Conservation (phyloP, 495 filamentous ascomycete species). For the Penicillium paradoxum region DNA sequence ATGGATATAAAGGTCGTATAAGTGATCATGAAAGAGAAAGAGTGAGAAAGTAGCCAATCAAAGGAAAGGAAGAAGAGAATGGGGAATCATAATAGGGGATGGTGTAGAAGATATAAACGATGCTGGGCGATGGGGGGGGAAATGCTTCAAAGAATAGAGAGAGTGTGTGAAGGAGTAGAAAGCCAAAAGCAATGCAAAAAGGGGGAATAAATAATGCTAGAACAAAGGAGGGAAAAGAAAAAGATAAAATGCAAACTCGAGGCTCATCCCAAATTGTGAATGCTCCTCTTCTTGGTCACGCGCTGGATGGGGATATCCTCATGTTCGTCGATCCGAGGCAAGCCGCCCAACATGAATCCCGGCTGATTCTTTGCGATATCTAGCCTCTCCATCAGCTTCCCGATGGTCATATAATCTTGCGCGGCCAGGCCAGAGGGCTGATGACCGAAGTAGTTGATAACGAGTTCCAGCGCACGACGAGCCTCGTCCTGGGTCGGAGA, state of each 20-base stretch:
- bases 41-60: background rate
- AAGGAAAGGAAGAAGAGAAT: background rate
- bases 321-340: slow-evolving; percentile 59
- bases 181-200: background rate
- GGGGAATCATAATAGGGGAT: background rate
- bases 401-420: slow-evolving; percentile 77
- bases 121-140: background rate
- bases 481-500: slow-evolving; percentile 90
- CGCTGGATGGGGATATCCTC: slow-evolving; percentile 29
- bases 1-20: background rate
- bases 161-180: background rate
- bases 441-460: slow-evolving; percentile 78
- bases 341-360: slow-evolving; percentile 57
- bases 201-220: slow-evolving; percentile 8
- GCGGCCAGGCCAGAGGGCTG: slow-evolving; percentile 64
- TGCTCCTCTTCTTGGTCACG: slow-evolving; percentile 51
- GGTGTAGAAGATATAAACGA: background rate
- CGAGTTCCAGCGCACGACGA: slow-evolving; percentile 72
- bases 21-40: background rate
- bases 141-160: background rate
- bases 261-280: slow-evolving; percentile 37
- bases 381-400: slow-evolving; percentile 85
- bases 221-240: background rate
- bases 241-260: background rate
- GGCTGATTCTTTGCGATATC: slow-evolving; percentile 58